Conservation (phyloP, 345 rosid species). For the Luvunga scandens region DNA sequence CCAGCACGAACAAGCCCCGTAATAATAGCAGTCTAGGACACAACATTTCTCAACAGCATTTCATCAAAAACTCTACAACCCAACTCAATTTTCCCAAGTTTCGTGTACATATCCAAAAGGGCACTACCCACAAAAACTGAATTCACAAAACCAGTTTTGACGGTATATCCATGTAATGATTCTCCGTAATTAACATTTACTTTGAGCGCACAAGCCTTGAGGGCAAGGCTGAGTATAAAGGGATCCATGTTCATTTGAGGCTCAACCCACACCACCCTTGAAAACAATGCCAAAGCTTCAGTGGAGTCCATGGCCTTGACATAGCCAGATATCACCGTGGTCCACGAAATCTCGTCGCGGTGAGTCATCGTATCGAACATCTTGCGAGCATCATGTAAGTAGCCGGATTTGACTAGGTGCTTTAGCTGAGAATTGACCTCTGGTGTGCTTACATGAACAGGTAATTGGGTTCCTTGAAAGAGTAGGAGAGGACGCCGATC, state of each 20-base stretch:
- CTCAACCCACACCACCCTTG: slow-evolving; percentile 54
- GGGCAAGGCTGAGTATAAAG: slow-evolving; percentile 60
- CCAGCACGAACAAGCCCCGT: slow-evolving; percentile 73
- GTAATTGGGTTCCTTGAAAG: not conserved
- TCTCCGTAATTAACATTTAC: slow-evolving; percentile 50
- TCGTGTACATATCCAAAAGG: slow-evolving; percentile 66
- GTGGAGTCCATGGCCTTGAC: slow-evolving; percentile 38
- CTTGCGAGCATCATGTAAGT: slow-evolving; percentile 51
- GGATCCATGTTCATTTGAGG: slow-evolving; percentile 56
- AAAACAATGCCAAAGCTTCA: slow-evolving; percentile 68
- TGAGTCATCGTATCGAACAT: slow-evolving; percentile 69
- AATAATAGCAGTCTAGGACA: slow-evolving; percentile 83
- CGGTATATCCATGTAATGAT: slow-evolving; percentile 61
- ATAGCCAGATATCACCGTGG: slow-evolving; percentile 67
- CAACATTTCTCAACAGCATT: slow-evolving; percentile 62
- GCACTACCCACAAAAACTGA: slow-evolving; percentile 77
- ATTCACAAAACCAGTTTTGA: slow-evolving; percentile 48
- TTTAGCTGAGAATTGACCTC: slow-evolving; percentile 48
- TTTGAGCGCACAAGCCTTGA: slow-evolving; percentile 65
- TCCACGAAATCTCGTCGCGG: slow-evolving; percentile 76
- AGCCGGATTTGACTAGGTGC: slow-evolving; percentile 29
- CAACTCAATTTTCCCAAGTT: slow-evolving; percentile 41
- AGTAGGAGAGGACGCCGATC: slow-evolving; percentile 3
- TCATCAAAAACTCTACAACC: slow-evolving; percentile 62
- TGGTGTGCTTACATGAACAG: slow-evolving; percentile 16